These are phyloP conservation scores for Melampsora abietis-canadensis DNA, from an alignment of 1,284 basidiomycete species.

Conservation along the genomic window DNA sequence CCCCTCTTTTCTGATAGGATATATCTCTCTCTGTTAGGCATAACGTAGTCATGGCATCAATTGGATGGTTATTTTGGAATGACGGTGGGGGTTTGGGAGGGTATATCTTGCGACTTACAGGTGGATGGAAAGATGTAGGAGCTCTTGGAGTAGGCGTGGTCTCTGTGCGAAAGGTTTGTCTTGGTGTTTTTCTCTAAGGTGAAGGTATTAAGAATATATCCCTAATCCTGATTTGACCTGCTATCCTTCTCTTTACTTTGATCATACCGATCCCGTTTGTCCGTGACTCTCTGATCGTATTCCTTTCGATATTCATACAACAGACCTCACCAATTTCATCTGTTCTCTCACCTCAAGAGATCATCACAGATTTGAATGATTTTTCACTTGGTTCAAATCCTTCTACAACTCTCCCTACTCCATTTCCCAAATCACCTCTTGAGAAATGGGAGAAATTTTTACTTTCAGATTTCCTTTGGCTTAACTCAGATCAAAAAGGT, in stretches of 20 bases:
- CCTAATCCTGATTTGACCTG: too few relatives aligned
- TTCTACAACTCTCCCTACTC: neutral
- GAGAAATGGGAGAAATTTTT: neutral
- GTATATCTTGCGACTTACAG: neutral
- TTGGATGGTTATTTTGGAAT: constrained; percentile 36
- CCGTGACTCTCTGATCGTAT: neutral
- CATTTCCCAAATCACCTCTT: neutral
- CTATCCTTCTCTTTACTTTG: neutral
- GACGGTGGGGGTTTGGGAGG: constrained; percentile 10
- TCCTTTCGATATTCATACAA: neutral
- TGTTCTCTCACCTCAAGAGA: neutral
- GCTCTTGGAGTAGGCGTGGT: neutral
- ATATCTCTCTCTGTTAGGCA: constrained; percentile 12
- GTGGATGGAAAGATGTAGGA: neutral
- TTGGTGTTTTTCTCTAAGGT: neutral
- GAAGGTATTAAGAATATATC: too few relatives aligned
- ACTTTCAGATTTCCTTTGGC: neutral
- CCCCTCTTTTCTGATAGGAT: neutral
- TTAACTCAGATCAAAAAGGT: neutral
- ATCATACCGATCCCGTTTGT: neutral
- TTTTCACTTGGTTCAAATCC: neutral
- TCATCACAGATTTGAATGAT: constrained; percentile 7
- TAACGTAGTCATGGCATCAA: constrained; percentile 27
- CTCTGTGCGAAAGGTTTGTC: neutral
- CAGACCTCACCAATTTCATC: neutral